Evolutionary conservation across 108 stramenopile genomes (phyloP).

Genomic region (Cyclotella sp.): DNA sequence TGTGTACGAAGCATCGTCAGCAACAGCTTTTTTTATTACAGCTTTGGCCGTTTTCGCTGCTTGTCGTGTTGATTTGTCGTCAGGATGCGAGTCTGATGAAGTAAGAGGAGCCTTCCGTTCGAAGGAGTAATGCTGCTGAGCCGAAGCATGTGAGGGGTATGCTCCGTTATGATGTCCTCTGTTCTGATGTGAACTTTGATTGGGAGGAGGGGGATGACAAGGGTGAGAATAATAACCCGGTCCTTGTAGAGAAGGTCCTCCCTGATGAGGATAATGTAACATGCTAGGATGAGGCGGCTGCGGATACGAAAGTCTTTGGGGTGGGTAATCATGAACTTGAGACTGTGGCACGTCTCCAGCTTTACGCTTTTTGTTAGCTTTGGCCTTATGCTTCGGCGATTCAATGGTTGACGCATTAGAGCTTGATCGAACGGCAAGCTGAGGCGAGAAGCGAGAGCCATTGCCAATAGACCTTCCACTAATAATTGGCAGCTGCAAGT

Average conservation of each 20-base stretch:
- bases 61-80: slow-evolving; percentile 12
- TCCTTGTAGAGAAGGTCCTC: neutral
- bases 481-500: slow-evolving; percentile 50
- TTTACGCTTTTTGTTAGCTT: slow-evolving; percentile 45
- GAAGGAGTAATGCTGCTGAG: slow-evolving; percentile 27
- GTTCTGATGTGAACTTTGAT: slow-evolving; percentile 11
- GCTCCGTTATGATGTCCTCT: slow-evolving; percentile 3
- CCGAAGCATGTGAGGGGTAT: neutral
- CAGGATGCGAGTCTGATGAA: neutral
- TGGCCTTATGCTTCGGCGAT: slow-evolving; percentile 31
- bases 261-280: slow-evolving; percentile 35
- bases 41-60: slow-evolving; percentile 19
- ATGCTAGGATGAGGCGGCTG: slow-evolving; percentile 46
- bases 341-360: slow-evolving; percentile 16
- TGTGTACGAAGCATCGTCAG: neutral
- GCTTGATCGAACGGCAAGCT: slow-evolving; percentile 38
- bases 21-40: slow-evolving; percentile 8
- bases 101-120: slow-evolving; percentile 13
- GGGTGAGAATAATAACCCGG: neutral
- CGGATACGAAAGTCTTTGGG: slow-evolving; percentile 28
- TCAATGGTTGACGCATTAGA: slow-evolving; percentile 4
- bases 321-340: slow-evolving; percentile 15
- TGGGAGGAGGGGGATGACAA: slow-evolving; percentile 1
- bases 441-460: slow-evolving; percentile 28
- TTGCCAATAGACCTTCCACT: slow-evolving; percentile 16